Evolutionary conservation across 2,329 filamentous ascomycete species (phyloP), one percentile per base, ranked within the genome.

Genomic region (Amesomyces nigricolor): DNA sequence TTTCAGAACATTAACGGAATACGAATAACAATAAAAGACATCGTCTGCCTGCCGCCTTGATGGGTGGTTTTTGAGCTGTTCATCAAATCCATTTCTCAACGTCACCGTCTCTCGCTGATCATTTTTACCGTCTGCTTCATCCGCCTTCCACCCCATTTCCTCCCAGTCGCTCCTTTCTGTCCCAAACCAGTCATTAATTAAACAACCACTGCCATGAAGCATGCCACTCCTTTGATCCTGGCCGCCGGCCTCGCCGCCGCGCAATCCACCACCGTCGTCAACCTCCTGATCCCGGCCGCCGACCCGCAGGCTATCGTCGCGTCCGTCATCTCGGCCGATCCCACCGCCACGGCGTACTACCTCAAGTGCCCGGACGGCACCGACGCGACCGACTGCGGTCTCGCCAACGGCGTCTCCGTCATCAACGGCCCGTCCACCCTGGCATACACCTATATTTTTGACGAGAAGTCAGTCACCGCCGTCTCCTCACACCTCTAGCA

Each of bases 311-410:
- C 53, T 1, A 52, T 67, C 22, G 52, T 59, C 37, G 66, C 55
- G 16, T 67, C 63, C 1, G 60, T 67, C 39, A 55, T 67, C 57
- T 54, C 54, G 17, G 64, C 57, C n/a, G 58, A 49, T 30, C 52
- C 64, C 13, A 62, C 58, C 11, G 62, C 62, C 8, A 66, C 66
- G 1, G 48, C 58, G 2, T 66, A 61, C 51, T 44, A 49, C 29
- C 19, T 67, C 19, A 37, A 39, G 22, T 67, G 64, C 60, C 63
- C 64, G 0, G 58, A 57, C 29, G 57, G 47, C 46, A 51, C 49
- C n/a, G 17, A 39, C 40, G 16, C 32, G n/a, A 32, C 48, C 10
- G 60, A 66, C 6, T 63, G 64, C 45, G 60, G 62, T 8, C 54
- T 64, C 4, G 61, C 48, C 1, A 51, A 43, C 10, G 62, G 61